Percentiles rank a stretch among this genome's conserved stretches.
Evolutionary conservation across 768 basidiomycete genomes (phyloP).

Genomic region (Mycena pura): DNA sequence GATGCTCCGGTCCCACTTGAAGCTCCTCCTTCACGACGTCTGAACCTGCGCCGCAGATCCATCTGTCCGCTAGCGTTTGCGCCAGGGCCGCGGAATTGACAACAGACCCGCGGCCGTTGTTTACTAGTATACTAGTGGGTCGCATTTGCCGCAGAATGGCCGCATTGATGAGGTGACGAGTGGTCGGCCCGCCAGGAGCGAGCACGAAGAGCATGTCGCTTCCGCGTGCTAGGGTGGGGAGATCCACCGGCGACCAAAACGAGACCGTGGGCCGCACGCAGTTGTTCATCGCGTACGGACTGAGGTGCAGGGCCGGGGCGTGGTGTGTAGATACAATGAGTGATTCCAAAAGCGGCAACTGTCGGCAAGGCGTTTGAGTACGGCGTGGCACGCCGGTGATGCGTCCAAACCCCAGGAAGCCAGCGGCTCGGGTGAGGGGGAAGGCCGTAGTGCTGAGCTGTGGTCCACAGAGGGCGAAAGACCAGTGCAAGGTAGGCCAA

Average conservation of each 20-base stretch:
- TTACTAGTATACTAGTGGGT: constrained; percentile 80
- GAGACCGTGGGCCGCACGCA: constrained; percentile 39
- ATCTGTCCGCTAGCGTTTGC: constrained; percentile 72
- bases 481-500: too few species aligned
- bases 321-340: constrained; percentile 69
- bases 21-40: constrained; percentile 97
- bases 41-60: constrained; percentile 91
- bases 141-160: constrained; percentile 85
- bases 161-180: constrained; percentile 75
- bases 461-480: constrained; percentile 84
- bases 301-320: constrained; percentile 62
- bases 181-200: constrained; percentile 75
- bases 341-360: constrained; percentile 82
- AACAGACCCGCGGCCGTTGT: constrained; percentile 83
- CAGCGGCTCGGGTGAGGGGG: constrained; percentile 68
- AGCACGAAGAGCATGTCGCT: constrained; percentile 89
- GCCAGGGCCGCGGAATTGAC: constrained; percentile 91
- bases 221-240: constrained; percentile 72
- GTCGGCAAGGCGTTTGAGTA: constrained; percentile 79
- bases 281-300: constrained; percentile 41
- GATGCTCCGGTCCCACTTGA: constrained; percentile 72
- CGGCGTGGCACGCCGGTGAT: too few species aligned
- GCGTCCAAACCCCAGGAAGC: constrained; percentile 93
- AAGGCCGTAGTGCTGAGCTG: constrained; percentile 65
- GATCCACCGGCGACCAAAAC: constrained; percentile 61